Evolutionary conservation across 345 rosid genomes (phyloP).

Genomic region (Isatis tinctoria): DNA sequence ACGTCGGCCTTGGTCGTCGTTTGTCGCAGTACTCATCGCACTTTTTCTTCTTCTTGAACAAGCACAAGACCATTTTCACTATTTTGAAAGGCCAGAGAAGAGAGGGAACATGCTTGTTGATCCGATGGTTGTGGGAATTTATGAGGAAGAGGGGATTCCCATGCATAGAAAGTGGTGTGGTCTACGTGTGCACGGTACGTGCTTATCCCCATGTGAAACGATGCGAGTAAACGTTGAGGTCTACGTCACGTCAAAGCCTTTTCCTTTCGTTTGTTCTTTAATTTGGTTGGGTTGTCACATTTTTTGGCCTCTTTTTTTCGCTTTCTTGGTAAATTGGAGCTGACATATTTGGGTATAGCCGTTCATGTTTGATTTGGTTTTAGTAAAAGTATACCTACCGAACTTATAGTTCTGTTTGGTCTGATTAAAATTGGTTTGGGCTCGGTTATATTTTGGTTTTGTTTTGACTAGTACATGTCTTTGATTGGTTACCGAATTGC

Average conservation of each 20-base stretch:
- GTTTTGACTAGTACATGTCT: too few relatives aligned
- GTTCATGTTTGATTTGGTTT: background rate
- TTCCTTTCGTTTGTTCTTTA: background rate
- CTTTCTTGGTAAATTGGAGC: background rate
- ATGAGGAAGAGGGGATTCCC: slow-evolving; percentile 1
- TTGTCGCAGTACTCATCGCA: too few relatives aligned
- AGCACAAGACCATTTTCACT: background rate
- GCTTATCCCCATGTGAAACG: slow-evolving; percentile 20
- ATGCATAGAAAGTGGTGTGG: background rate
- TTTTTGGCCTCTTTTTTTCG: background rate
- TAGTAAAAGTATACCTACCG: background rate
- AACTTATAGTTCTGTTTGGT: background rate
- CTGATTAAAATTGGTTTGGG: background rate
- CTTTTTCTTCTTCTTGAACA: slow-evolving; percentile 1
- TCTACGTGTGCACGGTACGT: slow-evolving; percentile 29
- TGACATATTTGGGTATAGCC: background rate
- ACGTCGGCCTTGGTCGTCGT: background rate
- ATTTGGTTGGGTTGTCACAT: slow-evolving; percentile 8
- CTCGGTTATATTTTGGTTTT: too few relatives aligned
- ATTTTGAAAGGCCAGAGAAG: background rate
- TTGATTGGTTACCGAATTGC: too few relatives aligned
- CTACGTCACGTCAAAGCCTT: slow-evolving; percentile 14
- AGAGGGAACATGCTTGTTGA: background rate
- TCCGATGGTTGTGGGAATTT: background rate
- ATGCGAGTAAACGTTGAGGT: slow-evolving; percentile 15